phyloP scores from a whole-genome alignment of 2,329 filamentous ascomycete genomes.

The Cladophialophora carrionii region DNA sequence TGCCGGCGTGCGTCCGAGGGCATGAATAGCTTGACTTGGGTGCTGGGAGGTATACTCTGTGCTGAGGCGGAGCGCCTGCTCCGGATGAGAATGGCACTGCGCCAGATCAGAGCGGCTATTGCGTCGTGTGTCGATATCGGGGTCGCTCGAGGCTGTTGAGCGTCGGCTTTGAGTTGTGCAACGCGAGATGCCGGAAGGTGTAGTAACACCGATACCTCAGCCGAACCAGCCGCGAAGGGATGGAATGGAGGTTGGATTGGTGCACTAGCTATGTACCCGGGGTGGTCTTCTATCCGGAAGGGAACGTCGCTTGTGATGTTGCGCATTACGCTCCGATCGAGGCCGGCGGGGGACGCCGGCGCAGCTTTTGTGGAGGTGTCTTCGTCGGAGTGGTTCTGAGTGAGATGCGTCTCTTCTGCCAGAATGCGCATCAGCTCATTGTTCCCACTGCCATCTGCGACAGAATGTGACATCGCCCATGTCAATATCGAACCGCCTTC shows the following conservation, averaged over 20 bases:
- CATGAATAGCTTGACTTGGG: conserved; percentile 12
- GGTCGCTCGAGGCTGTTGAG: not conserved
- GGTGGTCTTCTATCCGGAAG: conserved; percentile 20
- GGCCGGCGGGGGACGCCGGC: not conserved
- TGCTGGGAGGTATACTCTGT: not conserved
- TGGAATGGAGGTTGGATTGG: conserved; percentile 7
- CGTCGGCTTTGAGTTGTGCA: conserved; percentile 19
- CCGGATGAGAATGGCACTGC: conserved; percentile 14
- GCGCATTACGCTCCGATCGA: conserved; percentile 13
- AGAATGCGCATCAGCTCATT: conserved; percentile 17
- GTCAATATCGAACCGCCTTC: conserved; percentile 18
- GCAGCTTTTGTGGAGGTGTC: not conserved
- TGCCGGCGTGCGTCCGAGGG: conserved; percentile 19
- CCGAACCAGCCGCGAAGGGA: conserved; percentile 5
- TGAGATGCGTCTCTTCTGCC: conserved; percentile 11
- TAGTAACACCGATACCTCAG: conserved; percentile 5
- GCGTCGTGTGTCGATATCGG: conserved; percentile 21
- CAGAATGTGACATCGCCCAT: conserved; percentile 20
- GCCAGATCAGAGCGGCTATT: conserved; percentile 19
- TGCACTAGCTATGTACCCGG: conserved; percentile 8
- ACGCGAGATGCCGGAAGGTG: conserved; percentile 9
- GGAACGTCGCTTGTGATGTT: conserved; percentile 6
- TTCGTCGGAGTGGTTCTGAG: not conserved
- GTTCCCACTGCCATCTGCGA: conserved; percentile 12
- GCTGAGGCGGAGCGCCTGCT: not conserved